Conservation (phyloP, 1,284 basidiomycete genomes). For the Boletus smithii region DNA sequence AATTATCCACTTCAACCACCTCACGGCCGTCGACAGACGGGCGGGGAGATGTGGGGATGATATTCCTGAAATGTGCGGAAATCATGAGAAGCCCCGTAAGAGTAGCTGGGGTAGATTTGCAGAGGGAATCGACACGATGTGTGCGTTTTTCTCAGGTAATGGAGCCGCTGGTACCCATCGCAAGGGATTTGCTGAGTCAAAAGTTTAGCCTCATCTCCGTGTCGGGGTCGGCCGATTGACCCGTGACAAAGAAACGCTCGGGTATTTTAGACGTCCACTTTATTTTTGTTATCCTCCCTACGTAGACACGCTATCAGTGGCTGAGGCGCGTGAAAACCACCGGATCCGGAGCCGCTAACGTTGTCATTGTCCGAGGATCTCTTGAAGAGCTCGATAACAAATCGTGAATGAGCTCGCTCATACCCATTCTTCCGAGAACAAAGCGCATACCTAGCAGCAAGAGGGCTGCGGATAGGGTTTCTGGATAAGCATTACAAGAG, state of each 20-base stretch:
- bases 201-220: constrained; percentile 8
- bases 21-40: too few relatives aligned
- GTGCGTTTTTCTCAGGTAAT: constrained; percentile 7
- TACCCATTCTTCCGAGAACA: neutral
- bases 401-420: too few relatives aligned
- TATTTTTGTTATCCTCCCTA: neutral
- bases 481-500: constrained; percentile 1
- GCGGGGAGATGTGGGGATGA: too few relatives aligned
- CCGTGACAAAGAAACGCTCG: neutral
- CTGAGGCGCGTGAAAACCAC: neutral
- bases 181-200: constrained; percentile 1
- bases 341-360: neutral
- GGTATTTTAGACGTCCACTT: neutral
- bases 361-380: constrained; percentile 14
- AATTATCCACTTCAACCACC: neutral
- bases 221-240: constrained; percentile 5
- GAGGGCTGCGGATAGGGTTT: neutral
- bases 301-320: neutral
- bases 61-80: neutral
- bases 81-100: neutral
- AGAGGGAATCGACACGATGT: neutral
- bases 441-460: neutral
- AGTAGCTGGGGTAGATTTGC: neutral
- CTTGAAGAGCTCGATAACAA: neutral
- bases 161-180: neutral